Base-by-base conservation (phyloP, 148 eudicot genomes). In the Rhododendron simsii region DNA sequence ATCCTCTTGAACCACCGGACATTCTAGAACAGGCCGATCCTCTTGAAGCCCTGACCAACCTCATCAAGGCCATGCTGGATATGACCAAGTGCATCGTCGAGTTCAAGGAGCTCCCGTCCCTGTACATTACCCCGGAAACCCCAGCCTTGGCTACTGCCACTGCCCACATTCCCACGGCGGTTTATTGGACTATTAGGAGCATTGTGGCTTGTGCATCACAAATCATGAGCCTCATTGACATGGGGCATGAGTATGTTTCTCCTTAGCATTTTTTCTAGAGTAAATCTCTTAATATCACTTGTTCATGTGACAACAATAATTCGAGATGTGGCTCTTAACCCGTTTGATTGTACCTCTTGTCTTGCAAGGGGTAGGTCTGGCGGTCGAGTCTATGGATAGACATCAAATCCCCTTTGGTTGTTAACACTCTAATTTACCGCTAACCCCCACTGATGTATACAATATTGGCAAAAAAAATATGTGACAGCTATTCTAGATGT, bases 141-240 rank as follows among this genome's bases (percentile, higher is more conserved):
- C 95, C 95, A 12, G 94, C 98, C 20, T 74, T 92, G 91, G 84
- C 92, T 0, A 63, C 86, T 23, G 96, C 95, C 51, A 87, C 90
- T 81, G 87, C 92, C 74, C 95, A 91, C 85, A 88, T 95, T 74
- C 99, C 99, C 0, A 87, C 92, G 85, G 99, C 98, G 81, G 96
- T 95, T 55, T 97, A 97, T 83, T 95, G 99, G 99, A 92, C 96
- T 80, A 94, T 95, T 23, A 82, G 98, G 71, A 95, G 98, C 84
- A 87, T 95, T 78, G 95, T 97, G 45, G 95, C 95, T 47, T 92
- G 95, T 80, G 93, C 93, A 12, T 82, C 94, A 3, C 98, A 95
- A 75, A 89, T 93, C 44, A 85, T 88, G 28, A 89, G 92, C 87
- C 94, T 94, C 41, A 89, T 94, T 8, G 98, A 96, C 83, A 91